Conservation (phyloP, 108 stramenopile genomes). For the Phaeodactylum tricornutum region DNA sequence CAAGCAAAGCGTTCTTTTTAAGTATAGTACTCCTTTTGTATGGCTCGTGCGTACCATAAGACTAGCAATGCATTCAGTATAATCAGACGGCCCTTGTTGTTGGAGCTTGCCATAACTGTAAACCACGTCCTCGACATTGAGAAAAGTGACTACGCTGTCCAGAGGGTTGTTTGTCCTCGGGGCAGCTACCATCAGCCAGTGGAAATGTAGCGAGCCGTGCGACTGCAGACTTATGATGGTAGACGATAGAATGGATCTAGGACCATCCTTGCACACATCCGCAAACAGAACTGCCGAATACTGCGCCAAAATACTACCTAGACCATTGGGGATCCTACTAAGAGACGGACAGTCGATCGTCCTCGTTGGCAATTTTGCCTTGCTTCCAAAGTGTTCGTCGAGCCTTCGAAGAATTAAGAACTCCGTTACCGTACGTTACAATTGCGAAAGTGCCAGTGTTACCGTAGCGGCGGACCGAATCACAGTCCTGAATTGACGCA, state of each 20-base stretch:
- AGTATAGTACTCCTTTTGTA: no score
- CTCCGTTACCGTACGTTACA: constrained; percentile 83
- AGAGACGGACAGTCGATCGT: constrained; percentile 73
- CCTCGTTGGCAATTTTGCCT: constrained; percentile 14
- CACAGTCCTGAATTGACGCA: constrained; percentile 35
- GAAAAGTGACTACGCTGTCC: constrained; percentile 18
- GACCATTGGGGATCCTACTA: constrained; percentile 45
- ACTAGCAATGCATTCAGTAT: no score
- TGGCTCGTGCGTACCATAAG: no score
- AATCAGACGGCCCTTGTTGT: no score
- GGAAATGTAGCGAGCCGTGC: constrained; percentile 17
- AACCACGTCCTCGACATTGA: constrained; percentile 4
- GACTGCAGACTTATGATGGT: constrained; percentile 48
- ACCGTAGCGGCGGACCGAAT: constrained; percentile 46
- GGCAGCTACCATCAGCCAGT: constrained; percentile 62
- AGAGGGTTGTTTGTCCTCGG: constrained; percentile 75
- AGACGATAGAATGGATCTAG: constrained; percentile 56
- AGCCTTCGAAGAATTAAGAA: constrained; percentile 61
- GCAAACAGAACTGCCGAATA: constrained; percentile 68
- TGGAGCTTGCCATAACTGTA: no score
- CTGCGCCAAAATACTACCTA: constrained; percentile 21
- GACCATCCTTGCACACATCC: constrained; percentile 81
- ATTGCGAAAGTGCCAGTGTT: constrained; percentile 32
- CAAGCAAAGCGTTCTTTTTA: no score
- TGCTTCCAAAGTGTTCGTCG: constrained; percentile 20